These are phyloP conservation scores for Naganishia randhawae DNA, from an alignment of 768 basidiomycete species.

Conservation along the genomic window DNA sequence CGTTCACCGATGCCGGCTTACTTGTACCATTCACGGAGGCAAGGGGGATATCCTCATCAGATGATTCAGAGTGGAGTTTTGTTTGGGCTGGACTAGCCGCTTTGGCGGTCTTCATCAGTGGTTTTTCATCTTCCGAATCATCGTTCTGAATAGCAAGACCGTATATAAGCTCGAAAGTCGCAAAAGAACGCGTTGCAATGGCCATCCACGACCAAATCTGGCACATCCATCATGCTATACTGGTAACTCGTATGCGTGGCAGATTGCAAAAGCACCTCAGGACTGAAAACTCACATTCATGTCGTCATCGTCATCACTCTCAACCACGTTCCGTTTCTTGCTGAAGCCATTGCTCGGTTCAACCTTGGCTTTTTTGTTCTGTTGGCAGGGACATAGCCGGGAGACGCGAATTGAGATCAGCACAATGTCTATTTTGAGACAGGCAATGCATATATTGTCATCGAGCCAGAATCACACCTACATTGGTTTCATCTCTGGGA, in stretches of 20 bases:
- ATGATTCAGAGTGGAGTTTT: slow-evolving; percentile 19
- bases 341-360: slow-evolving; percentile 3
- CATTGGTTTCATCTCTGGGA: slow-evolving; percentile 8
- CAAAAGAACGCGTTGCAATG: background rate
- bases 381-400: background rate
- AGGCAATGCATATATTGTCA: background rate
- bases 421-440: background rate
- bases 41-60: slow-evolving; percentile 28
- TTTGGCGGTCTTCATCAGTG: slow-evolving; percentile 5
- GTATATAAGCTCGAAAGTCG: background rate
- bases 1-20: slow-evolving; percentile 8
- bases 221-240: background rate
- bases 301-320: slow-evolving; percentile 27
- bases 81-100: background rate
- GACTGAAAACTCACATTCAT: background rate
- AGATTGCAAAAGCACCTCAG: too few species aligned
- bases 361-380: slow-evolving; percentile 27
- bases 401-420: background rate
- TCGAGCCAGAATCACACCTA: slow-evolving; percentile 4
- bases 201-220: background rate
- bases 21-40: background rate
- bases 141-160: background rate
- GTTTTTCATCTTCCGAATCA: slow-evolving; percentile 27
- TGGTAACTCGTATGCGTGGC: background rate
- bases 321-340: slow-evolving; percentile 22